Evolutionary conservation across 257 asterid species (phyloP).

Genomic region (Solanum dulcamara): DNA sequence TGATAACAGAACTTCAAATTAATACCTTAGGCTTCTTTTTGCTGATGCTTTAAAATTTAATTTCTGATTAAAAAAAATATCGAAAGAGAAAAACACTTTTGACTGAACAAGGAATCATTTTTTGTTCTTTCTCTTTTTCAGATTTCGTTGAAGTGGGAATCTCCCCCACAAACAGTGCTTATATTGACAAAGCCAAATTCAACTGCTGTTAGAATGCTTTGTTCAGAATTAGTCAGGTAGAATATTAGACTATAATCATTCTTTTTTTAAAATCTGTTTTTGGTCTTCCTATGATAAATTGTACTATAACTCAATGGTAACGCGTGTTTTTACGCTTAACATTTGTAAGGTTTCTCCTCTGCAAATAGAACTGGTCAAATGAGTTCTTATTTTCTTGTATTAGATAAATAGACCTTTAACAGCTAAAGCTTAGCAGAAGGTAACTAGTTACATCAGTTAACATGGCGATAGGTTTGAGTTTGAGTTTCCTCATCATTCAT

Average conservation of each 20-base stretch:
- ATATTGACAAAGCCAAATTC: conserved; percentile 87
- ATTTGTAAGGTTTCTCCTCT: not conserved
- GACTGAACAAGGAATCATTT: not conserved
- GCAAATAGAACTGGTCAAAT: not conserved
- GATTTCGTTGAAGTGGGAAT: conserved; percentile 81
- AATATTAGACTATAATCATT: conserved; percentile 5
- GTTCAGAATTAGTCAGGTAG: conserved; percentile 82
- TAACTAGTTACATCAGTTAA: not conserved
- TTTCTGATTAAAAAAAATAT: not conserved
- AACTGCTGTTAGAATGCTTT: conserved; percentile 46
- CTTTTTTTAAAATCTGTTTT: not conserved
- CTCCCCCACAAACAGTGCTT: conserved; percentile 80
- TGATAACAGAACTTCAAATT: not conserved
- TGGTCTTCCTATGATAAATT: not conserved
- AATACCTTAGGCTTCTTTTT: not conserved
- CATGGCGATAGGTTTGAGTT: not conserved
- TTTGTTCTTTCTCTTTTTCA: conserved; percentile 9
- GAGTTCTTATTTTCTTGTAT: not conserved
- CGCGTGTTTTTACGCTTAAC: not conserved
- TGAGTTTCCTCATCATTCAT: not conserved
- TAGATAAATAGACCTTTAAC: not conserved
- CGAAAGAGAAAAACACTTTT: not conserved
- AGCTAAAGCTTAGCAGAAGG: not conserved
- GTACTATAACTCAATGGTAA: not conserved
- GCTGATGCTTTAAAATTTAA: not conserved